Evolutionary conservation across 139 green algal genomes (phyloP).

Genomic region (Haematococcus sp.): DNA sequence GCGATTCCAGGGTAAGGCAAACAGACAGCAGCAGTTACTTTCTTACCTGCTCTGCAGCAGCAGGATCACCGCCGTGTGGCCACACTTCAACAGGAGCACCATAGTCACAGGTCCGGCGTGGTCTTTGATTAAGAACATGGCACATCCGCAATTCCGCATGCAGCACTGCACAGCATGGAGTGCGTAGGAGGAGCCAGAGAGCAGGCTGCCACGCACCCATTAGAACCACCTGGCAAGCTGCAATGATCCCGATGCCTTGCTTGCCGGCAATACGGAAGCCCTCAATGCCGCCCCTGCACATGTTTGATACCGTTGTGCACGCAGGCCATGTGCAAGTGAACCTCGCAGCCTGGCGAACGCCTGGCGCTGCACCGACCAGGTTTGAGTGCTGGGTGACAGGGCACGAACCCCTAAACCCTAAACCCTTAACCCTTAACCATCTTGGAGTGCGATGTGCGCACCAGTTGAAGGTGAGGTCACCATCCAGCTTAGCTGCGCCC

Average conservation of each 20-base stretch:
- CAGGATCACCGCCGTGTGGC: no score
- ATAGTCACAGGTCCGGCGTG: no score
- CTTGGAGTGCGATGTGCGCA: neutral
- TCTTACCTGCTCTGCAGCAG: no score
- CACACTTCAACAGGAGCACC: no score
- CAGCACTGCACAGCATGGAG: neutral
- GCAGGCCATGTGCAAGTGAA: neutral
- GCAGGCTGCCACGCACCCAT: constrained; percentile 42
- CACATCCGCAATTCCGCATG: no score
- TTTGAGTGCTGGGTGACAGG: neutral
- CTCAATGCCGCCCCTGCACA: constrained; percentile 44
- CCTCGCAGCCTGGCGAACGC: neutral
- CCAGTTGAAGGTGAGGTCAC: constrained; percentile 58
- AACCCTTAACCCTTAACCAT: no score
- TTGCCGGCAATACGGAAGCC: constrained; percentile 67
- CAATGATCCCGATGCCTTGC: constrained; percentile 67
- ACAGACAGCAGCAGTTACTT: no score
- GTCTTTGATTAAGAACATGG: no score
- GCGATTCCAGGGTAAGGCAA: no score
- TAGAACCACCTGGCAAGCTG: constrained; percentile 59
- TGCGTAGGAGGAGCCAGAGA: no score
- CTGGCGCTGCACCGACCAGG: neutral
- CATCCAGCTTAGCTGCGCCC: constrained; percentile 52
- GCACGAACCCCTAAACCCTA: no score
- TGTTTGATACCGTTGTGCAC: neutral